Base-by-base conservation (phyloP, 192 early-diverging fungal genomes). In the Helicostylum pulchrum region DNA sequence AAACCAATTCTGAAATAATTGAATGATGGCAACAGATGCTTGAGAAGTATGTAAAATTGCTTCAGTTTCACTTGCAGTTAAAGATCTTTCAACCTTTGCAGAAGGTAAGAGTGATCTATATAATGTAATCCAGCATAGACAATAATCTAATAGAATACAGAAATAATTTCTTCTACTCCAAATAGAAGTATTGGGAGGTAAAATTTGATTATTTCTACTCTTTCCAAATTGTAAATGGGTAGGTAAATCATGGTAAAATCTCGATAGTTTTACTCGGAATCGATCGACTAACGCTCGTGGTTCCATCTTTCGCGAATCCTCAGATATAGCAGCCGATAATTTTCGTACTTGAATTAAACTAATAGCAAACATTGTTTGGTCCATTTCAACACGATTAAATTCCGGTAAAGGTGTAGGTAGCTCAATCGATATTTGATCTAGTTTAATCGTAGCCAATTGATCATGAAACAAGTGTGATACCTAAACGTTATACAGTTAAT, bases 141-240 rank as follows among this genome's bases (percentile, higher is more conserved):
- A 71, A 44, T 44, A 60, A 60, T 71, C 69, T 20, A 71, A 20
- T 3, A 65, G 34, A 1, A 53, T 52, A 43, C 69, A 71, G 45
- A 34, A 71, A n/a, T 47, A 56, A 7, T 47, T 53, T 32, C 69
- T 32, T 15, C 69, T 23, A 2, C 50, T 23, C 69, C 69, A 71
- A 5, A 53, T 20, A 0, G 69, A 56, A 3, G 55, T 17, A 0
- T 44, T 45, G 1, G 26, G 31, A 9, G 54, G n/a, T 34, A 56
- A 39, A 10, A 19, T 20, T 19, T 56, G 54, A n/a, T 56, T 56
- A 3, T 56, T 56, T 39, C 34, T 32, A 7, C 7, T 39, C 36
- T 39, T 39, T 39, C 36, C 17, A 17, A 56, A 56, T 17, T 10
- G 31, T 4, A 56, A 17, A 5, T 45, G 36, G 6, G 20, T 11